Conservation (phyloP, 2,329 filamentous ascomycete genomes). For the Colletotrichum gigasporum region DNA sequence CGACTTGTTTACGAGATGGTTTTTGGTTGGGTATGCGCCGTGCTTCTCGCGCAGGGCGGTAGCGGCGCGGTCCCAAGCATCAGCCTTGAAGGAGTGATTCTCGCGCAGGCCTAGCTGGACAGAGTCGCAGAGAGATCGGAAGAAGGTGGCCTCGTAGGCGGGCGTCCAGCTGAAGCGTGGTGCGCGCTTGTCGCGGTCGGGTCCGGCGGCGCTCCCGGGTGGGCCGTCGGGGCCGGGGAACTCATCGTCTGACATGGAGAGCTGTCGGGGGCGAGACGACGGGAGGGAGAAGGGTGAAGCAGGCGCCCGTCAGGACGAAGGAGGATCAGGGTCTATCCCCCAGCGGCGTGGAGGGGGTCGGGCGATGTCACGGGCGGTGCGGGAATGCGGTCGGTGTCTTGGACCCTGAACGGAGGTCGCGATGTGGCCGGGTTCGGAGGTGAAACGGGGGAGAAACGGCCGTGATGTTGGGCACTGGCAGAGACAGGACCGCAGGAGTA, state of each 20-base stretch:
- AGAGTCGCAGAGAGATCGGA: constrained; percentile 67
- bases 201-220: constrained; percentile 16
- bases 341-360: neutral
- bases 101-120: constrained; percentile 65
- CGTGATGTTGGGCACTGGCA: constrained; percentile 5
- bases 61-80: constrained; percentile 68
- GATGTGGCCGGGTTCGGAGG: constrained; percentile 19
- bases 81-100: constrained; percentile 69
- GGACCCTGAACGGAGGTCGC: constrained; percentile 20
- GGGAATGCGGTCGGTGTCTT: constrained; percentile 5
- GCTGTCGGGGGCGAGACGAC: neutral
- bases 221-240: constrained; percentile 30
- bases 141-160: constrained; percentile 68
- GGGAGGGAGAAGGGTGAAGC: constrained; percentile 28
- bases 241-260: constrained; percentile 52
- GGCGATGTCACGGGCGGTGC: neutral
- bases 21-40: constrained; percentile 66
- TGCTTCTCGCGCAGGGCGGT: constrained; percentile 64
- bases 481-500: no score
- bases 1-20: constrained; percentile 71
- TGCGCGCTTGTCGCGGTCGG: constrained; percentile 42
- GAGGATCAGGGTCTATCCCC: constrained; percentile 1
- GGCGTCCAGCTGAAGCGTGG: constrained; percentile 70
- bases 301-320: neutral
- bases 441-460: constrained; percentile 1